Evolutionary conservation across 495 filamentous ascomycete genomes (phyloP).

Genomic region (Chaetomidium leptoderma): DNA sequence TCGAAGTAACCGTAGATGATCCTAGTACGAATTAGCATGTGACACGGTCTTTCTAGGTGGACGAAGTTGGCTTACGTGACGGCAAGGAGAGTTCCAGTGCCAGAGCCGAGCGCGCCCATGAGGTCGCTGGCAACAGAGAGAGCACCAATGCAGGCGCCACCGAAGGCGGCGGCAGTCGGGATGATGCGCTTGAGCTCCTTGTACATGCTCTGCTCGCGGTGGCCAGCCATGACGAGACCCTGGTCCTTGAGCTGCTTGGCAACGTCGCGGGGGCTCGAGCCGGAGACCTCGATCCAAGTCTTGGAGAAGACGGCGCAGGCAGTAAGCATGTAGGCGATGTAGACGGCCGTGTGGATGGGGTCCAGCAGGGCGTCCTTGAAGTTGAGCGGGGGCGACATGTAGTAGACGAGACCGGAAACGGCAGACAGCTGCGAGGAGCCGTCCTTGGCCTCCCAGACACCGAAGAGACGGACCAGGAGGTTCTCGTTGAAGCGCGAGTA

Average conservation of each 20-base stretch:
- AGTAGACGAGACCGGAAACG: conserved; percentile 89
- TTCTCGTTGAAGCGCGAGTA: conserved; percentile 98
- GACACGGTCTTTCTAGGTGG: too few species aligned
- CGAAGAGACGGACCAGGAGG: conserved; percentile 90
- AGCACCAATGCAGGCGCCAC: conserved; percentile 98
- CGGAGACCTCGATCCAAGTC: conserved; percentile 99
- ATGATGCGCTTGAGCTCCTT: conserved; percentile 99
- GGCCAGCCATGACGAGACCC: conserved; percentile 98
- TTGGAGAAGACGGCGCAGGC: conserved; percentile 99
- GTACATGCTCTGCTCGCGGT: conserved; percentile 99
- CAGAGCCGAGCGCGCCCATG: conserved; percentile 90
- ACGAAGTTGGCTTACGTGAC: conserved; percentile 99
- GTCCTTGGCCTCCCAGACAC: conserved; percentile 97
- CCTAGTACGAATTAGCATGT: conserved; percentile 45
- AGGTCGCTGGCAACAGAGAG: conserved; percentile 94
- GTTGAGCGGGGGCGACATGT: conserved; percentile 98
- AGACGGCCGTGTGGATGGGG: conserved; percentile 93
- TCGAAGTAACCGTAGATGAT: conserved; percentile 99
- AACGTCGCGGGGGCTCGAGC: conserved; percentile 93
- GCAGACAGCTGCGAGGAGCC: conserved; percentile 94
- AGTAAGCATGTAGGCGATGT: conserved; percentile 93
- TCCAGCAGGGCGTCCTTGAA: conserved; percentile 94
- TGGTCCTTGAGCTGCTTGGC: conserved; percentile 99
- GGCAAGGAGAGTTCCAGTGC: conserved; percentile 95
- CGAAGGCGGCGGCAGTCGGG: conserved; percentile 95